Evolutionary conservation across 345 rosid genomes (phyloP), one percentile per base, ranked within the genome.

Genomic region (Pistacia atlantica): DNA sequence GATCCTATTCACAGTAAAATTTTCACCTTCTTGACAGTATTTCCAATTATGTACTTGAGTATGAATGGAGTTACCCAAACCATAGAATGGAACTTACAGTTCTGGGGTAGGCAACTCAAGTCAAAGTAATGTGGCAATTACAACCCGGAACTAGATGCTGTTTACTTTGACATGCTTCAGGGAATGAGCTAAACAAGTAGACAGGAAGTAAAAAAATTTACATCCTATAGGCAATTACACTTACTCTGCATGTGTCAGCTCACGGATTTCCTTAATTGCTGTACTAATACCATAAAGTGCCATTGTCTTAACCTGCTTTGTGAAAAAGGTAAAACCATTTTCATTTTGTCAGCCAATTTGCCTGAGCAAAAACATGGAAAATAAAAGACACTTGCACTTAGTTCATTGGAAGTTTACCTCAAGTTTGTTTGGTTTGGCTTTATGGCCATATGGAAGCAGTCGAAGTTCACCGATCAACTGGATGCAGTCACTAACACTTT

Each of bases 221-320:
- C 28, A 64, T 67, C 71, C 25, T 25, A 31, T 25, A 45, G 51
- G 79, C 46, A 42, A 10, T 42, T 42, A 58, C 67, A 81, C 85
- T 83, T 77, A 85, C 84, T 79, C 86, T n/a, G 84, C 81, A 28
- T 83, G 79, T 49, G 97, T 91, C 71, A 94, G 89, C 76, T 94
- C 88, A n/a, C 83, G 93, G 48, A 96, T 88, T 83, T 93, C 92
- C 78, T 86, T 85, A 67, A 94, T 78, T 65, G 99, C 98, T 73
- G 82, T 75, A 65, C 83, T 85, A 62, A 91, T 79, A 69, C 93
- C 87, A 74, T 86, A 63, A 28, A 96, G 81, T 0, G 97, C 89
- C 98, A 96, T 92, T 85, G 87, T 91, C 89, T 89, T 88, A 86
- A 91, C 93, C 99, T 95, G 85, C 63, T 75, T 66, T 75, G 9